Conservation (phyloP, 441 rosid genomes). For the Syzygium syzygioides region DNA sequence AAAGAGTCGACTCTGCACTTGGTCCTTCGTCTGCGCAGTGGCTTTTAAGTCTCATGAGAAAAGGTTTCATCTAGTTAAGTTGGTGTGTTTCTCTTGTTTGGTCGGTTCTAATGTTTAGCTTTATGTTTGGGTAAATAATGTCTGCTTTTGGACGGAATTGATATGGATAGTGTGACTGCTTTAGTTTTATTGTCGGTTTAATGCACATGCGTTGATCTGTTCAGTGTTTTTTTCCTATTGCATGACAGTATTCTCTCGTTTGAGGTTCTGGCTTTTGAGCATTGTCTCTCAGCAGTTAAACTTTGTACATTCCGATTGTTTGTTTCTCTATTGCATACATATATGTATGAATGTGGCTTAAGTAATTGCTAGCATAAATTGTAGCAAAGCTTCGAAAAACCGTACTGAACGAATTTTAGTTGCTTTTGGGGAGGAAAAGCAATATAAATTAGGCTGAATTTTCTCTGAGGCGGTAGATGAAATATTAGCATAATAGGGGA, state of each 20-base stretch:
- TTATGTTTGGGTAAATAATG: not conserved
- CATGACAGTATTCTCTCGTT: not conserved
- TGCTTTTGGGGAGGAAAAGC: not conserved
- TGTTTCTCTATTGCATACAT: not conserved
- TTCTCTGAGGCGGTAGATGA: not conserved
- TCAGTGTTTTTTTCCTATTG: not conserved
- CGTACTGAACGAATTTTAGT: not conserved
- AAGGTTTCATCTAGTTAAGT: not conserved
- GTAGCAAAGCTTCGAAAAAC: not conserved
- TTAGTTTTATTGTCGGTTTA: not conserved
- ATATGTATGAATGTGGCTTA: not conserved
- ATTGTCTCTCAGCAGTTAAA: too few species aligned
- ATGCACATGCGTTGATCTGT: not conserved
- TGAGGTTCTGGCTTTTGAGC: not conserved
- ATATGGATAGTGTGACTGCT: not conserved
- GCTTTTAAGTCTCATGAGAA: not conserved
- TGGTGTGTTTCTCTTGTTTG: not conserved
- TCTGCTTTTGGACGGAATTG: not conserved
- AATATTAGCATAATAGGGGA: not conserved
- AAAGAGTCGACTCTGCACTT: not conserved
- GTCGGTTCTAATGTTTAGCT: not conserved
- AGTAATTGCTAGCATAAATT: not conserved
- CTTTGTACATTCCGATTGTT: not conserved
- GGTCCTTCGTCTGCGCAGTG: not conserved
- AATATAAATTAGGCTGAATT: not conserved